Percentiles rank a stretch among this genome's conserved stretches.
Evolutionary conservation across 805 yeast genomes (phyloP).

Genomic region (Saccharomycopsis microspora): DNA sequence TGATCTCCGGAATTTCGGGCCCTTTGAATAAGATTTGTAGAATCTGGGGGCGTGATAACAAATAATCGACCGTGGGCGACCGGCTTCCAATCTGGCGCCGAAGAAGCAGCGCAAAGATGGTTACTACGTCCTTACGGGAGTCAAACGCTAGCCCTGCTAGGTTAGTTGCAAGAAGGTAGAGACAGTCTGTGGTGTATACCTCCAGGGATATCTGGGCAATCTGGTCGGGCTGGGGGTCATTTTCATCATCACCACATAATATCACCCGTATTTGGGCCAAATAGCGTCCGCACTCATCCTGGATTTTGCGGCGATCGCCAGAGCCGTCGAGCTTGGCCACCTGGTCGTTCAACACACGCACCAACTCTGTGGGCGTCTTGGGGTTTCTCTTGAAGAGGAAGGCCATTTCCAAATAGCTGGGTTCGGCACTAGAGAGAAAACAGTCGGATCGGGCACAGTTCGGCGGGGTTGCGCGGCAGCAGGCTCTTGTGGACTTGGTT

Average conservation of each 20-base stretch:
- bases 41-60: conserved; percentile 55
- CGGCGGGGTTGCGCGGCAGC: background rate
- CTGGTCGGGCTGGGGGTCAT: conserved; percentile 58
- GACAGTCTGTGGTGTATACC: conserved; percentile 58
- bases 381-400: conserved; percentile 86
- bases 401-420: conserved; percentile 43
- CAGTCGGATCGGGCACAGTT: background rate
- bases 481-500: background rate
- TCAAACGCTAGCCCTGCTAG: conserved; percentile 75
- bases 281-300: conserved; percentile 65
- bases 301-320: conserved; percentile 32
- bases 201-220: conserved; percentile 72
- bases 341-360: conserved; percentile 65
- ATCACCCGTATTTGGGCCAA: conserved; percentile 54
- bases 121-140: conserved; percentile 71
- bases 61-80: conserved; percentile 80
- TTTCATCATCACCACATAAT: conserved; percentile 58
- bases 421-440: background rate
- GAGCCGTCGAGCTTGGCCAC: conserved; percentile 45
- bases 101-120: conserved; percentile 63
- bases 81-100: conserved; percentile 68
- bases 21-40: conserved; percentile 52
- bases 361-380: conserved; percentile 78
- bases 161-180: conserved; percentile 47
- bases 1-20: conserved; percentile 65